These are phyloP conservation scores for Leersia perrieri DNA, from an alignment of 176 grass and related monocot species.

Conservation along the genomic window DNA sequence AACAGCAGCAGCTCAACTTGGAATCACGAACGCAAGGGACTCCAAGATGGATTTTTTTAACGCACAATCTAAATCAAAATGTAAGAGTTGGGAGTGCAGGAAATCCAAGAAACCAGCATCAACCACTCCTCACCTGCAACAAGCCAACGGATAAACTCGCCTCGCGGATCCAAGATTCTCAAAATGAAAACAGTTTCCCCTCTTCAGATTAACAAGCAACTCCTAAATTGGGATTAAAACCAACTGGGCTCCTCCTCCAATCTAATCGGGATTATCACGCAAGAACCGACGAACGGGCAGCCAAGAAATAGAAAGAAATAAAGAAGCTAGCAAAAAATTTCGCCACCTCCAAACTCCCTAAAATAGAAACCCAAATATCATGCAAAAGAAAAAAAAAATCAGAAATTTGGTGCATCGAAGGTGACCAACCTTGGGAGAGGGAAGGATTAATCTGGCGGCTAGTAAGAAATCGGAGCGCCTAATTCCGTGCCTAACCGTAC, in stretches of 20 bases:
- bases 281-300: neutral
- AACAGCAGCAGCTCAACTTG: constrained; percentile 15
- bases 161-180: constrained; percentile 5
- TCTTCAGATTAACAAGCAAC: neutral
- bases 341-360: constrained; percentile 11
- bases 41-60: neutral
- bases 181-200: neutral
- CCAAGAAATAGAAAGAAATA: neutral
- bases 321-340: neutral
- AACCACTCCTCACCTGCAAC: constrained; percentile 22
- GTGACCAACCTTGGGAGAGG: constrained; percentile 15
- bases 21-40: neutral
- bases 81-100: neutral
- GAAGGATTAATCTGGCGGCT: neutral
- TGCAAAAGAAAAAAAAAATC: neutral
- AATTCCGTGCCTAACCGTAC: constrained; percentile 26
- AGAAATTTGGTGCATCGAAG: constrained; percentile 19
- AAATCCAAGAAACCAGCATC: constrained; percentile 11
- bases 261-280: neutral
- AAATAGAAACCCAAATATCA: constrained; percentile 27
- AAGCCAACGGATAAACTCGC: neutral
- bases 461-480: constrained; percentile 3
- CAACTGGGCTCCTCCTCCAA: neutral
- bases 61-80: neutral
- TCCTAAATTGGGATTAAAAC: neutral